Evolutionary conservation across 192 early-diverging fungal species (phyloP), one percentile per base, ranked within the genome.

Genomic region (Lobosporangium transversale): DNA sequence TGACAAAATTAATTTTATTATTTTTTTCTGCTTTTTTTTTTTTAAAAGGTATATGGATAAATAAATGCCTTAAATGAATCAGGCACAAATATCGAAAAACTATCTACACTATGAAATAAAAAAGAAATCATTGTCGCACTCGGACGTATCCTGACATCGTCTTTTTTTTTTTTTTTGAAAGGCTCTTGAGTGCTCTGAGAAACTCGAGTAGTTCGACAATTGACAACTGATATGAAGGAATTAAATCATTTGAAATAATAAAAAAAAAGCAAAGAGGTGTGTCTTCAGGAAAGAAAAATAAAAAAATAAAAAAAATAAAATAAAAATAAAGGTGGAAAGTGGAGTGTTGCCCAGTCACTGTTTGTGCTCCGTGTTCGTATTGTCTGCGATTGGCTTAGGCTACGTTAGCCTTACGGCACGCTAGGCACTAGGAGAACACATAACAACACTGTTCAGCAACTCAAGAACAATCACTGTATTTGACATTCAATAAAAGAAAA

Each of bases 361-460:
- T 61, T 54, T 70, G 68, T 70, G 68, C 37, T 52, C 48, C 66
- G 33, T 55, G 44, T 58, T 58, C 50, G 58, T 29, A 59, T 51
- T 42, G 57, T 53, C 42, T 60, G 57, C 68, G 58, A 70, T 54
- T 61, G 52, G 47, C 45, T 49, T 64, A 53, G 6, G 62, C 62
- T 57, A 58, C 44, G 45, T 73, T 52, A 65, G 70, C 48, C 44
- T 53, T 49, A 56, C 70, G 70, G 61, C 70, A 73, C 53, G 55
- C 62, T 64, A 53, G 42, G 61, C 70, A 73, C 70, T 73, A 70
- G 55, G 17, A 73, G 56, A 56, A 73, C 69, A 73, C 70, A 65
- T 64, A 53, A 32, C 62, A 73, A 73, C 70, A 70, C 36, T 65
- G 70, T 73, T 73, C 70, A 73, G 70, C 70, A 53, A 73, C 62